A percentile compares a stretch with the other conserved stretches of the same genome.
These are phyloP conservation scores for Chenopodium album DNA, from an alignment of 148 eudicot genomes.

Conservation along the genomic window DNA sequence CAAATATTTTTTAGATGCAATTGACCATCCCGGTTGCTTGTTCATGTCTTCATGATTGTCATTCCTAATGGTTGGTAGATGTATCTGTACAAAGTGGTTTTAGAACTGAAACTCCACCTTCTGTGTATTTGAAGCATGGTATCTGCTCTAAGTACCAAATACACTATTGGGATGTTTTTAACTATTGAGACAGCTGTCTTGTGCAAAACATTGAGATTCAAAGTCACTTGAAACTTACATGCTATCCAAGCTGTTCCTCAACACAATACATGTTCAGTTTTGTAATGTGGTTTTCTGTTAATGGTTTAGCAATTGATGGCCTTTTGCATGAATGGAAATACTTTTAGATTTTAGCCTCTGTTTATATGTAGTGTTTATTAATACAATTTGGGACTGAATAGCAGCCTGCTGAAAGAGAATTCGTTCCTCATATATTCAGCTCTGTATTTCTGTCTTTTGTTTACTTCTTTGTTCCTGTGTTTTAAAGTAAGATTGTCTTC, in stretches of 20 bases:
- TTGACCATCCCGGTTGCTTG: background rate
- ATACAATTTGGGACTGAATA: background rate
- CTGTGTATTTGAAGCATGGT: background rate
- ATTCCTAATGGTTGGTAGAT: background rate
- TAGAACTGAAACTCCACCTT: background rate
- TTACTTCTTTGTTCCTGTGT: background rate
- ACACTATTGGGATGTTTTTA: background rate
- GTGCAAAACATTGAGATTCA: background rate
- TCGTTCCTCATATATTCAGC: background rate
- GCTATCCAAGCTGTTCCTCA: background rate
- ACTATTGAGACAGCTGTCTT: background rate
- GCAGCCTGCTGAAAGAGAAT: background rate
- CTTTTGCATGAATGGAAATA: background rate
- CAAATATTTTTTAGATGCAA: background rate
- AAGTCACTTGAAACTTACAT: background rate
- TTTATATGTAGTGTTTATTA: background rate
- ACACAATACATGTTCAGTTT: background rate
- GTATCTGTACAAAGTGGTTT: background rate
- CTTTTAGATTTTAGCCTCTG: background rate
- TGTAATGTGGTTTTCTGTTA: background rate
- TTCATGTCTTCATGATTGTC: background rate
- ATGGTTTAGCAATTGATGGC: background rate
- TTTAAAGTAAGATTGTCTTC: background rate
- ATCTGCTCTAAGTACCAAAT: background rate
- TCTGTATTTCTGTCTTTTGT: background rate